Conservation (phyloP, 2,329 filamentous ascomycete species). For the Mycosphaerella sp. region DNA sequence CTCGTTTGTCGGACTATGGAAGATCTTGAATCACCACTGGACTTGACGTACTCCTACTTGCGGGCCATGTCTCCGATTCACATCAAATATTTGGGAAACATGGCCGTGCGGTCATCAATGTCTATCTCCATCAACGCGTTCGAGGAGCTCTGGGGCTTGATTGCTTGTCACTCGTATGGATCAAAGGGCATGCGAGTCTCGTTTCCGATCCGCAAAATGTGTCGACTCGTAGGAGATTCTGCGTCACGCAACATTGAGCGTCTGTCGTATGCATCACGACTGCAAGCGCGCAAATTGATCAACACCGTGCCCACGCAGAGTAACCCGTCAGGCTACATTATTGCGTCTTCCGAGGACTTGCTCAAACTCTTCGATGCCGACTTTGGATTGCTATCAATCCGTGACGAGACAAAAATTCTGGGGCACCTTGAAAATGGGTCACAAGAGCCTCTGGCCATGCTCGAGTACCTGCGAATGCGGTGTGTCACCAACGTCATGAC, state of each 20-base stretch:
- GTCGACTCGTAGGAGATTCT: conserved; percentile 75
- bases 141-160: conserved; percentile 77
- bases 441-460: conserved; percentile 74
- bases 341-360: conserved; percentile 80
- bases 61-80: conserved; percentile 88
- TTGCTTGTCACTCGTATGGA: conserved; percentile 79
- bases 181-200: conserved; percentile 76
- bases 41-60: conserved; percentile 78
- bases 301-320: conserved; percentile 74
- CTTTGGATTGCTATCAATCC: conserved; percentile 76
- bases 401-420: conserved; percentile 81
- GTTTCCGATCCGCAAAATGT: conserved; percentile 89
- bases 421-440: conserved; percentile 62
- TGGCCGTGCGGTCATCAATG: conserved; percentile 91
- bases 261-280: conserved; percentile 73
- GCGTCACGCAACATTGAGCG: conserved; percentile 83
- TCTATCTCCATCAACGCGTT: conserved; percentile 89
- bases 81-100: conserved; percentile 78
- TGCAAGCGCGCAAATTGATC: conserved; percentile 82
- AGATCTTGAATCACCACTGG: conserved; percentile 67
- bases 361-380: conserved; percentile 80
- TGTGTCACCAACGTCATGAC: conserved; percentile 67
- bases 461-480: conserved; percentile 77
- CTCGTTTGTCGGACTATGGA: conserved; percentile 71
- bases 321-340: conserved; percentile 83